phyloP scores from a whole-genome alignment of 164 flowering plant species.

The Aristolochia contorta region DNA sequence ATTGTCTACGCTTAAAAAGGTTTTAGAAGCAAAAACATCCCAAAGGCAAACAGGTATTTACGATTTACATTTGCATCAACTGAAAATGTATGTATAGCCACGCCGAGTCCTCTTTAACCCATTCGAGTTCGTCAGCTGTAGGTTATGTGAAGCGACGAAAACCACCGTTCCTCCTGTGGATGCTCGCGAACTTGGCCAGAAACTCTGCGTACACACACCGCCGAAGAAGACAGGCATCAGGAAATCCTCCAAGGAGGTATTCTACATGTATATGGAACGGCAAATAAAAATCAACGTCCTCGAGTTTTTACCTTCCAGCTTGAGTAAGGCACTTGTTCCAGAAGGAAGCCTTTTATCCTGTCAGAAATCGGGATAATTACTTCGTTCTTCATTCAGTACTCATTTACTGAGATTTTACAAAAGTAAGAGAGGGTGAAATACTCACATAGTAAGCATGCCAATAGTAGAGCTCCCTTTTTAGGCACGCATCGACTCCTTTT shows the following conservation, averaged over 20 bases:
- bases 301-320: slow-evolving; percentile 51
- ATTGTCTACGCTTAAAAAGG: too few species aligned
- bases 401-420: not conserved
- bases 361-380: not conserved
- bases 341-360: slow-evolving; percentile 71
- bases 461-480: slow-evolving; percentile 50
- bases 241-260: not conserved
- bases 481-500: slow-evolving; percentile 34
- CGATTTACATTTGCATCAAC: too few species aligned
- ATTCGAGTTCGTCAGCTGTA: too few species aligned
- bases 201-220: slow-evolving; percentile 45
- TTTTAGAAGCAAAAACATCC: too few species aligned
- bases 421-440: slow-evolving; percentile 1
- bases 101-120: too few species aligned
- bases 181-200: slow-evolving; percentile 67
- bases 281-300: not conserved
- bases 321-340: slow-evolving; percentile 57
- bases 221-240: not conserved
- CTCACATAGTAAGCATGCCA: slow-evolving; percentile 85
- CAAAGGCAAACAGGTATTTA: too few species aligned
- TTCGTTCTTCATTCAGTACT: not conserved
- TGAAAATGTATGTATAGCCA: too few species aligned
- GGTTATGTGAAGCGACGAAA: slow-evolving; percentile 7
- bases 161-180: slow-evolving; percentile 37
- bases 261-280: not conserved